These are phyloP conservation scores for Gaertneriomyces semiglobifer DNA, from an alignment of 192 early-diverging fungal species.

Conservation along the genomic window DNA sequence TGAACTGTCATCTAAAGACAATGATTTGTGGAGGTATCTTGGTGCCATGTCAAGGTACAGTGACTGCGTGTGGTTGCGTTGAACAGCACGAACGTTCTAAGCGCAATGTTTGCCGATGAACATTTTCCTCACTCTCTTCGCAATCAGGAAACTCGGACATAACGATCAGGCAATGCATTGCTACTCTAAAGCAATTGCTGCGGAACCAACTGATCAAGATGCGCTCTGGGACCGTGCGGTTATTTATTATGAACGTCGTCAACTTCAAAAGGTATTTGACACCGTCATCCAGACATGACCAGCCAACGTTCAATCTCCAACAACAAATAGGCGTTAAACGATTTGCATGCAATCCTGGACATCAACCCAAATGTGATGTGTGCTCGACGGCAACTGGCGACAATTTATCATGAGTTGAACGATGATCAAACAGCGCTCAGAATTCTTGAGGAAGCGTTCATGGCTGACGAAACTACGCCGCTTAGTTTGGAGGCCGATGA, in stretches of 20 bases:
- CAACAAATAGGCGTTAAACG: slow-evolving; percentile 50
- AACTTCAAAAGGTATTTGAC: slow-evolving; percentile 49
- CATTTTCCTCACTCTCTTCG: not conserved
- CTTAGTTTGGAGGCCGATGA: slow-evolving; percentile 41
- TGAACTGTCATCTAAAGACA: slow-evolving; percentile 73
- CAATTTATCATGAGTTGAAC: slow-evolving; percentile 50
- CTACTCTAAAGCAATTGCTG: slow-evolving; percentile 60
- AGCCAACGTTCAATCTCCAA: no score
- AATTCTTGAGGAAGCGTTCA: slow-evolving; percentile 37
- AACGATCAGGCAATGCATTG: slow-evolving; percentile 84
- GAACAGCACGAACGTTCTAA: not conserved
- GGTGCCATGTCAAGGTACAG: slow-evolving; percentile 65
- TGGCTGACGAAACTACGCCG: slow-evolving; percentile 33
- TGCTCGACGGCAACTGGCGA: slow-evolving; percentile 59
- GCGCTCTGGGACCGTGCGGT: slow-evolving; percentile 67
- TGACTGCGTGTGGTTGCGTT: no score
- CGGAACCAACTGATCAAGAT: slow-evolving; percentile 64
- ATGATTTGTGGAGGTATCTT: slow-evolving; percentile 76
- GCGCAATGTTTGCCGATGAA: not conserved
- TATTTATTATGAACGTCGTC: slow-evolving; percentile 54
- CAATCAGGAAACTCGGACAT: slow-evolving; percentile 53
- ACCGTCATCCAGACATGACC: not conserved
- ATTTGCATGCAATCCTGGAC: slow-evolving; percentile 57
- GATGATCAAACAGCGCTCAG: slow-evolving; percentile 54
- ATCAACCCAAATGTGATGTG: slow-evolving; percentile 65